Base-by-base conservation (phyloP, 2,329 filamentous ascomycete genomes). In the Cladophialophora exuberans region DNA sequence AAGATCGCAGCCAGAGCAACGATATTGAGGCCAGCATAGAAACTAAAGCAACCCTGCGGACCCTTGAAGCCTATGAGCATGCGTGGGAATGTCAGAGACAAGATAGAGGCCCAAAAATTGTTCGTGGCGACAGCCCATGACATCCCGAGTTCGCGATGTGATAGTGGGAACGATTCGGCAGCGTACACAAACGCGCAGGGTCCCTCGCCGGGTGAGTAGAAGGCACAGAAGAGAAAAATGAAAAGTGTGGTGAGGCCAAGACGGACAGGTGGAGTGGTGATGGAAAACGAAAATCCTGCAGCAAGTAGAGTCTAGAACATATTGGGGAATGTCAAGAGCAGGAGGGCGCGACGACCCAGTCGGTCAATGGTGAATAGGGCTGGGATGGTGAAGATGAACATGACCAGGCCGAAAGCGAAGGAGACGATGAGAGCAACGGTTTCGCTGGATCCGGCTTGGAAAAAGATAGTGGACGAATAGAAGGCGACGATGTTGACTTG, bases 241-340 rank as follows among this genome's bases (percentile, higher is more conserved):
- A 41, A 41, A 10, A 41, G 36, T 10, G 36, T 18, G 4, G 22
- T 18, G 3, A 41, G 36, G n/a, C 36, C 36, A 11, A 41, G n/a
- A 5, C 22, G 36, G 4, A 20, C 36, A 6, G n/a, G 11, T 41
- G n/a, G 63, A 23, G 62, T 60, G 1, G 71, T 70, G 20, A 85
- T 77, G 35, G 80, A 74, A 46, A 80, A 83, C 62, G 77, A 82
- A 39, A 86, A 76, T 2, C 81, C 83, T n/a, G 81, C 82, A 0
- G 81, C 81, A 1, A 86, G 74, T 13, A 87, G 69, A 4, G 82
- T 83, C 82, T 83, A 85, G 13, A 79, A 80, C 83, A 86, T 87
- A 56, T 85, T 77, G 0, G 84, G 83, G 64, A 87, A 86, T 2
- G 84, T 86, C 66, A 86, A 85, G 0, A 86, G 72, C 2, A 86